Evolutionary conservation across 2,329 filamentous ascomycete species (phyloP), one percentile per base, ranked within the genome.

Genomic region (Colletotrichum spinosum): DNA sequence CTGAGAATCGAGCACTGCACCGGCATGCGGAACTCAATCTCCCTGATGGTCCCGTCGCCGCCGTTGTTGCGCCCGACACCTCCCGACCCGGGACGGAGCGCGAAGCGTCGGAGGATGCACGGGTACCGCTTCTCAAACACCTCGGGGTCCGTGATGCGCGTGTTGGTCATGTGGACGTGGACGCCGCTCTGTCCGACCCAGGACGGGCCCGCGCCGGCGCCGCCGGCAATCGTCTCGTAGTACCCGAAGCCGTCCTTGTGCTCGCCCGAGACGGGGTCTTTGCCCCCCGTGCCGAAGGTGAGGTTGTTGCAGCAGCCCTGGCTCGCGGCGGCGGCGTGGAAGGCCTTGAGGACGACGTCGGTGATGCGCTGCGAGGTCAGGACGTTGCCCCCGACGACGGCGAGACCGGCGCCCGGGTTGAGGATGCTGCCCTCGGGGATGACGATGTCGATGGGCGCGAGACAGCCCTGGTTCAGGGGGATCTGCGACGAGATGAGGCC

Each of bases 161-260:
- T 95, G 75, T 96, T 96, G 7, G 92, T 95, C 90, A 94, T 94
- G 78, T 95, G 91, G 2, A 88, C 91, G 74, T 95, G 91, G n/a
- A 94, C 91, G 34, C 91, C 92, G 56, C 83, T 88, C 10, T 90
- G 90, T 42, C 92, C 92, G 66, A 90, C 82, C 92, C 92, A 94
- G 12, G 83, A 82, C 0, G 89, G 85, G 0, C 92, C 92, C 0
- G 92, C 92, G 35, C 92, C 92, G 44, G 85, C 88, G 0, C 92
- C 92, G 44, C 92, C 92, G 0, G 90, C 90, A 68, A 96, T 94
- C 6, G 92, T 95, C 77, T 96, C 92, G 75, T 95, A 95, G 81
- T 95, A 96, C 9, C 92, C 92, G 73, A 96, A 96, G 0, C 92
- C 92, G 44, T 74, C 74, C 6, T 67, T 88, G n/a, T 88, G 82